Conservation (phyloP, 805 yeast species). For the Candida sithepensis region DNA sequence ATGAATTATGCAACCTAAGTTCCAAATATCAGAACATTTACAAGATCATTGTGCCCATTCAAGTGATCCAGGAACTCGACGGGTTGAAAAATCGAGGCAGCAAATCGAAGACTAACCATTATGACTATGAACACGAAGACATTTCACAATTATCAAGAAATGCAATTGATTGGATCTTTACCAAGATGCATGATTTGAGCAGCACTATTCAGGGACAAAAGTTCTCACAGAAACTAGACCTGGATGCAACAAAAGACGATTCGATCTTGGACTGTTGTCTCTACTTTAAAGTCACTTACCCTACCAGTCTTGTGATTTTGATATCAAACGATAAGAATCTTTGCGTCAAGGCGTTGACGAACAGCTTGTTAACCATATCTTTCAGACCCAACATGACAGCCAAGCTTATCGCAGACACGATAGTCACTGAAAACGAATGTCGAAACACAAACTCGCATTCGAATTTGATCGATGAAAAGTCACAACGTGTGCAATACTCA, state of each 20-base stretch:
- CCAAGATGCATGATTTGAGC: conserved; percentile 47
- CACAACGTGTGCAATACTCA: neutral
- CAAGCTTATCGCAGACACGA: conserved; percentile 37
- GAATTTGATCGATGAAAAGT: neutral
- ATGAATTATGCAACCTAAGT: conserved; percentile 43
- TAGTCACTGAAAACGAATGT: conserved; percentile 32
- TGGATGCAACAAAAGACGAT: conserved; percentile 58
- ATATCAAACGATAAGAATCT: conserved; percentile 82
- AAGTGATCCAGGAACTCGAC: conserved; percentile 77
- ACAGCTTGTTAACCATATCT: conserved; percentile 62
- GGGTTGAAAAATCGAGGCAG: conserved; percentile 55
- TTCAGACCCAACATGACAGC: conserved; percentile 44
- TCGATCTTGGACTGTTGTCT: conserved; percentile 82
- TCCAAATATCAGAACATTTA: conserved; percentile 38
- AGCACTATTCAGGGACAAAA: conserved; percentile 64
- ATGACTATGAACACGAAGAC: conserved; percentile 5
- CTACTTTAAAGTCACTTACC: conserved; percentile 44
- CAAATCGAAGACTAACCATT: neutral
- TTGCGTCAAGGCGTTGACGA: conserved; percentile 71
- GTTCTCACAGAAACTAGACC: conserved; percentile 48
- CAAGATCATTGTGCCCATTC: conserved; percentile 60
- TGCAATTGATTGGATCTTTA: conserved; percentile 78
- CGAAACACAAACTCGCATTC: conserved; percentile 6
- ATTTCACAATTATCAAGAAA: conserved; percentile 48
- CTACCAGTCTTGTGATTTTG: conserved; percentile 46